Conservation (phyloP, 2,329 filamentous ascomycete genomes). For the Cladorrhinum sp. region DNA sequence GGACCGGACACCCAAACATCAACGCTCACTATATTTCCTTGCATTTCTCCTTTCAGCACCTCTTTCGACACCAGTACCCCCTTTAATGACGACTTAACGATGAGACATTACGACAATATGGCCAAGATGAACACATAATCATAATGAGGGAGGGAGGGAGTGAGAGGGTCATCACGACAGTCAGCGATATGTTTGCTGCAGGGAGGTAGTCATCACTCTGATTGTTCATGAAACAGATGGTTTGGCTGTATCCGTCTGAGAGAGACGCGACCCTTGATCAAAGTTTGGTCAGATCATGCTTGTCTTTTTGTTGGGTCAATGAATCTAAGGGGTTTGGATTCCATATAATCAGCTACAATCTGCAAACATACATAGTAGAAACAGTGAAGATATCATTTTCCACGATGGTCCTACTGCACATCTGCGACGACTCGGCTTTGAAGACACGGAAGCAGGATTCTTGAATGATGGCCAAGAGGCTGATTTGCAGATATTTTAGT, state of each 20-base stretch:
- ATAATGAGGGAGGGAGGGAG: not conserved
- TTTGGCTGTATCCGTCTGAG: not conserved
- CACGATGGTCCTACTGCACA: not conserved
- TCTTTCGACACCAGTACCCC: not conserved
- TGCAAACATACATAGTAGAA: not conserved
- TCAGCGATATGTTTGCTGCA: not conserved
- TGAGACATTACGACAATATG: not conserved
- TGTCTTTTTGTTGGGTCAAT: not conserved
- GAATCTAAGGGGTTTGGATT: not conserved
- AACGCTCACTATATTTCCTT: not conserved
- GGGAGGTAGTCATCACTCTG: not conserved
- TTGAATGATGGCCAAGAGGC: too few species aligned
- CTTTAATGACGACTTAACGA: not conserved
- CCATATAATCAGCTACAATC: not conserved
- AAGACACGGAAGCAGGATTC: too few species aligned
- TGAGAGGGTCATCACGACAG: not conserved
- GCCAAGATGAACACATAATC: not conserved
- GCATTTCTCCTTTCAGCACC: not conserved
- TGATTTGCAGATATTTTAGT: too few species aligned
- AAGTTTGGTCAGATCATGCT: not conserved
- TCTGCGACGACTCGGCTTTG: too few species aligned
- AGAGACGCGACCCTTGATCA: not conserved
- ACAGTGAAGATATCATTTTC: not conserved
- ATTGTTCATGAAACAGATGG: too few species aligned
- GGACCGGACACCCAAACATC: not conserved